Percentiles rank a stretch among this genome's conserved stretches.
These are phyloP conservation scores for Eragrostis tef DNA, from an alignment of 202 grass and related monocot genomes.

Conservation along the genomic window DNA sequence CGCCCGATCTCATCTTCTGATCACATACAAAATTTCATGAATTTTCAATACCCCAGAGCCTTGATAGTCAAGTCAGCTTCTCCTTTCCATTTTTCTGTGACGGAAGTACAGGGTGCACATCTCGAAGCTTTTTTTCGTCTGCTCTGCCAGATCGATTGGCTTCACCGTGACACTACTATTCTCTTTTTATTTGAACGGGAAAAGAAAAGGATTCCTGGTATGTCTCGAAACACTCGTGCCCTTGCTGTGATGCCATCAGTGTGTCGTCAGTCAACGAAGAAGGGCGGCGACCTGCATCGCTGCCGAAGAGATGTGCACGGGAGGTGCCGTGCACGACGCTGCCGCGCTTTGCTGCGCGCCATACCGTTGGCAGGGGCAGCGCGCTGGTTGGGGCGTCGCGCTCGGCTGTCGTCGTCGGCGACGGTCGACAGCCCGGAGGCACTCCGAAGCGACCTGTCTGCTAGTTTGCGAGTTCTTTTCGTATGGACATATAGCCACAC, in stretches of 20 bases:
- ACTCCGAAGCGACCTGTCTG: neutral
- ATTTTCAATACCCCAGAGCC: neutral
- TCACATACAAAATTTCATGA: neutral
- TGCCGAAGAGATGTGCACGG: neutral
- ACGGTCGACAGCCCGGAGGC: neutral
- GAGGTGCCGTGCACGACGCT: neutral
- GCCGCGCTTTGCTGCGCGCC: neutral
- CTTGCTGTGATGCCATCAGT: neutral
- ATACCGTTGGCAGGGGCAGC: no score
- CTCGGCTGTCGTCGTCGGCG: conserved; percentile 8
- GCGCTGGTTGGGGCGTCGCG: neutral
- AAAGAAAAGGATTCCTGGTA: neutral
- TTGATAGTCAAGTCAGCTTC: neutral
- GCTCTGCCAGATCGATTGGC: neutral
- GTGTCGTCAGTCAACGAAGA: neutral
- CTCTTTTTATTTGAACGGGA: neutral
- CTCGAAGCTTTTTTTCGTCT: neutral
- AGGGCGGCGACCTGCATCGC: neutral
- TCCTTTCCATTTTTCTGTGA: neutral
- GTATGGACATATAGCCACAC: neutral
- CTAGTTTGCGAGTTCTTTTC: neutral
- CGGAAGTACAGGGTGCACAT: neutral
- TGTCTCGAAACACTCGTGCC: neutral
- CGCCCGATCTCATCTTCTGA: conserved; percentile 18
- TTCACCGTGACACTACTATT: neutral